Percentiles rank a stretch among this genome's conserved stretches.
Conservation (phyloP, 345 rosid genomes). For the Camelina hispida region DNA sequence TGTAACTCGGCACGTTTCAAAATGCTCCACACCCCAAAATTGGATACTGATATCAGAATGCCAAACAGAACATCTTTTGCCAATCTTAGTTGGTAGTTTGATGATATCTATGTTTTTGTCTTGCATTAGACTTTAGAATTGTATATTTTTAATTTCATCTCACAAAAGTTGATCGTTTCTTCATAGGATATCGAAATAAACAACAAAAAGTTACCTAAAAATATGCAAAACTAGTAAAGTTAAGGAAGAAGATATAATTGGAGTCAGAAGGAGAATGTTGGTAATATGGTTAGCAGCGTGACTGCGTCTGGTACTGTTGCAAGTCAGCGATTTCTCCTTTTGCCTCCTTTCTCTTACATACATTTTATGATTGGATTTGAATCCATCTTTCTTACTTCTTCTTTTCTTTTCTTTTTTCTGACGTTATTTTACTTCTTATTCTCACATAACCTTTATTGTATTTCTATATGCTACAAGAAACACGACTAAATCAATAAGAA, state of each 20-base stretch:
- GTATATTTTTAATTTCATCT: neutral
- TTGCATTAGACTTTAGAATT: neutral
- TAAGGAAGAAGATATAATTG: slow-evolving; percentile 19
- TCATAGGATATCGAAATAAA: neutral
- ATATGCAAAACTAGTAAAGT: neutral
- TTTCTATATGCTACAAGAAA: too few species aligned
- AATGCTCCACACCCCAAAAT: slow-evolving; percentile 1
- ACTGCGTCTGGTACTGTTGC: slow-evolving; percentile 21
- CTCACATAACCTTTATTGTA: too few species aligned
- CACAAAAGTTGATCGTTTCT: neutral
- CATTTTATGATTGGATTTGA: slow-evolving; percentile 33
- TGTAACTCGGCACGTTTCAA: slow-evolving; percentile 10
- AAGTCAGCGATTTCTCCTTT: slow-evolving; percentile 38
- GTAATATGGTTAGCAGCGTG: slow-evolving; percentile 43
- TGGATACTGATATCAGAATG: slow-evolving; percentile 1
- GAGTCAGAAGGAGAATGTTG: slow-evolving; percentile 43
- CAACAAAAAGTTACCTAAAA: neutral
- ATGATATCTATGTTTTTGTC: neutral
- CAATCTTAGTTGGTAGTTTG: neutral
- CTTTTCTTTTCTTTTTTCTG: neutral
- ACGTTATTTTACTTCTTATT: too few species aligned
- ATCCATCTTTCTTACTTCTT: slow-evolving; percentile 14
- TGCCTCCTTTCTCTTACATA: slow-evolving; percentile 24
- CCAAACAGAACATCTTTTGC: neutral
- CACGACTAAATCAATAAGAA: too few species aligned